phyloP scores from a whole-genome alignment of 2,329 filamentous ascomycete species.

The Penicillium concentricum region DNA sequence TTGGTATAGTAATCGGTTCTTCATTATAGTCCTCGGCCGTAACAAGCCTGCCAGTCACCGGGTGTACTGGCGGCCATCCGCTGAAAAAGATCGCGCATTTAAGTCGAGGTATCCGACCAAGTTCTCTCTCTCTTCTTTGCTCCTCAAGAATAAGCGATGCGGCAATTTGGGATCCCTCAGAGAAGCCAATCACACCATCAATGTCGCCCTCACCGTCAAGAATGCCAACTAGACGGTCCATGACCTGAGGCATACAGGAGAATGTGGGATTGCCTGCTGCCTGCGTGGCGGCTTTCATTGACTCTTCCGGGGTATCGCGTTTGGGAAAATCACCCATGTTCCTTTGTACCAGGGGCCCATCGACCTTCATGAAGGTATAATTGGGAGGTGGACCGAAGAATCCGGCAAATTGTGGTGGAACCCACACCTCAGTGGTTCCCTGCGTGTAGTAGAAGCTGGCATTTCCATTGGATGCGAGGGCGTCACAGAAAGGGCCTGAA shows the following conservation, averaged over 20 bases:
- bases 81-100: slow-evolving; percentile 25
- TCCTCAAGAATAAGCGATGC: slow-evolving; percentile 26
- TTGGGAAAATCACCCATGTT: slow-evolving; percentile 21
- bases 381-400: slow-evolving; percentile 26
- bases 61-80: slow-evolving; percentile 23
- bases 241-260: slow-evolving; percentile 9
- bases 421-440: slow-evolving; percentile 13
- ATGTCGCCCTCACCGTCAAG: slow-evolving; percentile 22
- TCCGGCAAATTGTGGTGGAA: slow-evolving; percentile 12
- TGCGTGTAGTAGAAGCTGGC: slow-evolving; percentile 19
- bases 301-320: slow-evolving; percentile 18
- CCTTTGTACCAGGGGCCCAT: slow-evolving; percentile 7
- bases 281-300: slow-evolving; percentile 14
- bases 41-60: slow-evolving; percentile 15
- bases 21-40: slow-evolving; percentile 16
- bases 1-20: slow-evolving; percentile 24
- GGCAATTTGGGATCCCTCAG: slow-evolving; percentile 26
- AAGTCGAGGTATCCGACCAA: slow-evolving; percentile 17
- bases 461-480: slow-evolving; percentile 13
- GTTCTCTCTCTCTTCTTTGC: slow-evolving; percentile 9
- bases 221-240: slow-evolving; percentile 16
- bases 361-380: slow-evolving; percentile 15
- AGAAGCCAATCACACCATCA: slow-evolving; percentile 28
- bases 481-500: slow-evolving; percentile 19
- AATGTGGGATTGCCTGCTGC: slow-evolving; percentile 16